These are phyloP conservation scores for Candolleomyces efflorescens DNA, from an alignment of 768 basidiomycete species.

Conservation along the genomic window DNA sequence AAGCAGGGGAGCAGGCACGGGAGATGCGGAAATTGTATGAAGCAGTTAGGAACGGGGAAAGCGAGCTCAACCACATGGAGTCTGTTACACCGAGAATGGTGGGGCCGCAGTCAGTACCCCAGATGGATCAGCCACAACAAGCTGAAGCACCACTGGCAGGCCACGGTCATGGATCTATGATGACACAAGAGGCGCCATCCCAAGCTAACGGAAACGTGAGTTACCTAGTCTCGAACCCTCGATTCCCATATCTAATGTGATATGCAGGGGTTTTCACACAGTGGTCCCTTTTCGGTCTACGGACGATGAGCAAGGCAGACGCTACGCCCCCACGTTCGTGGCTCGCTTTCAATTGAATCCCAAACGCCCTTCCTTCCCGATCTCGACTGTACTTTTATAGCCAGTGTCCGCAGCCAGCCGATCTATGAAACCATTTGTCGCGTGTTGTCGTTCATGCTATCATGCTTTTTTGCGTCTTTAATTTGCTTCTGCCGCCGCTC, in stretches of 20 bases:
- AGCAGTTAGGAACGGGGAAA: conserved; percentile 36
- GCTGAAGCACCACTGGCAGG: conserved; percentile 1
- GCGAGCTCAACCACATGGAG: conserved; percentile 47
- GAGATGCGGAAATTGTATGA: conserved; percentile 57
- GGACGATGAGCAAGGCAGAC: background rate
- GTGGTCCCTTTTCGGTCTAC: background rate
- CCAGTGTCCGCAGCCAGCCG: background rate
- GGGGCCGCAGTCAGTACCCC: conserved; percentile 18
- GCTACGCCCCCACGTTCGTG: background rate
- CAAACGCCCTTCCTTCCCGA: background rate
- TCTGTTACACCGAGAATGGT: conserved; percentile 31
- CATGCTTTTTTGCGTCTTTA: background rate
- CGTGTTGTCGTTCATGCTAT: background rate
- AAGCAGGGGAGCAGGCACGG: conserved; percentile 72
- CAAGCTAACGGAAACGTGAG: conserved; percentile 2
- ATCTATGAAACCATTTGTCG: background rate
- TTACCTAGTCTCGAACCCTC: background rate
- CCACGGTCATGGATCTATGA: conserved; percentile 9
- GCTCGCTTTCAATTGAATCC: background rate
- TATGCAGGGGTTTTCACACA: background rate
- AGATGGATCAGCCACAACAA: conserved; percentile 4
- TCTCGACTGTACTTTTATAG: background rate
- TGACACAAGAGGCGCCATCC: conserved; percentile 1
- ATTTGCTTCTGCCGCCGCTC: background rate
- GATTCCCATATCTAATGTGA: background rate